Evolutionary conservation across 1,284 basidiomycete genomes (phyloP), one percentile per base, ranked within the genome.

Genomic region (Pseudozyma hubeiensis): DNA sequence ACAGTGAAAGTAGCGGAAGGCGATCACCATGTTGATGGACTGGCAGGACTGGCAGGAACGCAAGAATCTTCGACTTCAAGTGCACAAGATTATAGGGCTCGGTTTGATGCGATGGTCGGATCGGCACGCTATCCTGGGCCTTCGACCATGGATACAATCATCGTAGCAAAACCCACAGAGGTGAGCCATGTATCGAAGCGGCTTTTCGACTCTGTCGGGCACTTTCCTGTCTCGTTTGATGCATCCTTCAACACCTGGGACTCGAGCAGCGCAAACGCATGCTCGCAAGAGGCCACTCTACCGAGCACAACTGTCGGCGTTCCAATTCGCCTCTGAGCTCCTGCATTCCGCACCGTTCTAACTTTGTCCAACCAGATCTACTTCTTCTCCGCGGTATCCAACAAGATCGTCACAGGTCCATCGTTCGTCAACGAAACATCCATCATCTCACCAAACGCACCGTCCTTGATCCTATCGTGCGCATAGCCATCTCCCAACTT

Each of bases 381-480:
- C 50, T 72, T 79, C 58, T 78, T 79, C 14, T 79, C 78, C 35
- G 74, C 44, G n/a, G 75, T 78, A 47, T 79, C 78, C n/a, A 79
- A 48, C 41, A 68, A 52, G 17, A 78, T 73, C 4, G 77, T 78
- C 7, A 78, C 77, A 7, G 77, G 77, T 19, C 70, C 82, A 44
- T 82, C 81, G 41, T 83, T 83, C 1, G 77, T 72, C 7, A 83
- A 49, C 2, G 69, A 70, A 9, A 82, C 81, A 49, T 83, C 79
- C 82, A 83, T 83, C 82, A 83, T 82, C 41, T 75, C 80, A 11
- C 82, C 82, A 44, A 83, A 83, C 10, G 65, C 66, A 39, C 82
- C 82, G 34, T 83, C 75, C 46, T 79, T 75, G 64, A 82, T 75
- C 16, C 57, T 60, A 10, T 76, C 72, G 10, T 51, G 43, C 30